A percentile compares a stretch with the other conserved stretches of the same genome.
Conservation (phyloP, 2,329 filamentous ascomycete genomes). For the Chaetomiaceae sp. region DNA sequence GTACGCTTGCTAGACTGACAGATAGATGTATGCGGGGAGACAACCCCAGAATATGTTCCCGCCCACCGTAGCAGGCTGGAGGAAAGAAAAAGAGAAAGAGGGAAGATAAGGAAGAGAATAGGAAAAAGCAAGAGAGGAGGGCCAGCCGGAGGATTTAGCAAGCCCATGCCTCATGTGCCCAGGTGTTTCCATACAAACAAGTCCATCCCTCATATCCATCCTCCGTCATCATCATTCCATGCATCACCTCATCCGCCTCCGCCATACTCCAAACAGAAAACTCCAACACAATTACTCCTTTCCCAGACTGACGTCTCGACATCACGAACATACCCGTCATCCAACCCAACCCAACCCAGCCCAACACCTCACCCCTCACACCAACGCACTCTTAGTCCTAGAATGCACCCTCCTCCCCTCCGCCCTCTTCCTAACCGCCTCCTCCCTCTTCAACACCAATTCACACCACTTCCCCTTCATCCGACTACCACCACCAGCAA, state of each 20-base stretch:
- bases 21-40: not conserved
- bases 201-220: not conserved
- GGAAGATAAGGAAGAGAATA: slow-evolving; percentile 19
- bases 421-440: slow-evolving; percentile 51
- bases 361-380: slow-evolving; percentile 32
- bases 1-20: slow-evolving; percentile 12
- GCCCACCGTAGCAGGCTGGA: not conserved
- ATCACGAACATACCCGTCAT: not conserved
- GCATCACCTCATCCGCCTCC: not conserved
- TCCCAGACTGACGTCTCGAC: not conserved
- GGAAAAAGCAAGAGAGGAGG: slow-evolving; percentile 4
- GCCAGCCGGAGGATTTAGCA: not conserved
- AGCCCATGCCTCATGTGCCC: not conserved
- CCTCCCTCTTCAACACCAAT: slow-evolving; percentile 60
- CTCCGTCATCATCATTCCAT: not conserved
- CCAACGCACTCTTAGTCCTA: slow-evolving; percentile 55
- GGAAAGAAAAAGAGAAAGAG: slow-evolving; percentile 22
- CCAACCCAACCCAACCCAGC: not conserved
- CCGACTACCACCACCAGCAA: slow-evolving; percentile 35
- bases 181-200: not conserved
- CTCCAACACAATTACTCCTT: slow-evolving; percentile 4
- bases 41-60: not conserved
- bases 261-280: slow-evolving; percentile 7
- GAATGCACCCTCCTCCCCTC: slow-evolving; percentile 51
- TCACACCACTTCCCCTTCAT: slow-evolving; percentile 62